Percentiles rank a stretch among this genome's conserved stretches.
phyloP scores from a whole-genome alignment of 305 asterid genomes.

The Fraxinus floribunda region DNA sequence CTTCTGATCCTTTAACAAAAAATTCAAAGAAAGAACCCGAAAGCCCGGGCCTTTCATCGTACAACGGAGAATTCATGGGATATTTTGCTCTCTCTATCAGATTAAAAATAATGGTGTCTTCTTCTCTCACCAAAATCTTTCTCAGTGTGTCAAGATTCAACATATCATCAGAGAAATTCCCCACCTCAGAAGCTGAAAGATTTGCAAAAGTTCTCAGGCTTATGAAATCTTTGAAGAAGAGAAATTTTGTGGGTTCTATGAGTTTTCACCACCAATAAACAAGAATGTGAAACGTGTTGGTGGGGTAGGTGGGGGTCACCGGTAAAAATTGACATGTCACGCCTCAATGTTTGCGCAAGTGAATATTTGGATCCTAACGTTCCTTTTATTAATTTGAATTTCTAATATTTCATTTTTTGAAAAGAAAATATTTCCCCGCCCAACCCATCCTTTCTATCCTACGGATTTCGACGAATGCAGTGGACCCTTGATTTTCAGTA shows the following conservation, averaged over 20 bases:
- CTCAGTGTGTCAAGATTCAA: slow-evolving; percentile 65
- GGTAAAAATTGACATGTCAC: not conserved
- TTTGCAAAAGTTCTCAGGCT: not conserved
- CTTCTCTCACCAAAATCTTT: slow-evolving; percentile 61
- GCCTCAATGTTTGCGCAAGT: not conserved
- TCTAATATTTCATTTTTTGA: no score
- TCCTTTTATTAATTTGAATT: not conserved
- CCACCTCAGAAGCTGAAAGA: slow-evolving; percentile 2
- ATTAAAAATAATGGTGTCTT: slow-evolving; percentile 70
- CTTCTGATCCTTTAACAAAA: slow-evolving; percentile 65
- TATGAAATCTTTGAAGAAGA: not conserved
- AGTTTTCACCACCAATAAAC: not conserved
- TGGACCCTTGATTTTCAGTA: not conserved
- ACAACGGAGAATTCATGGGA: slow-evolving; percentile 41
- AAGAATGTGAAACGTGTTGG: not conserved
- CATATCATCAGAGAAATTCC: slow-evolving; percentile 18
- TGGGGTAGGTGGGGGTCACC: not conserved
- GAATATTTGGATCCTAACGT: not conserved
- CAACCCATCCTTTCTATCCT: no score
- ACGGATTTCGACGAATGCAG: not conserved
- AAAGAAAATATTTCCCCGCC: no score
- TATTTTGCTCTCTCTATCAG: slow-evolving; percentile 72
- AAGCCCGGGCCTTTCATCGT: slow-evolving; percentile 22
- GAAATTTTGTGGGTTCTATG: not conserved
- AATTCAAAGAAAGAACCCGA: slow-evolving; percentile 43